Conservation (phyloP, 257 asterid species). For the Nicotiana sylvestris region DNA sequence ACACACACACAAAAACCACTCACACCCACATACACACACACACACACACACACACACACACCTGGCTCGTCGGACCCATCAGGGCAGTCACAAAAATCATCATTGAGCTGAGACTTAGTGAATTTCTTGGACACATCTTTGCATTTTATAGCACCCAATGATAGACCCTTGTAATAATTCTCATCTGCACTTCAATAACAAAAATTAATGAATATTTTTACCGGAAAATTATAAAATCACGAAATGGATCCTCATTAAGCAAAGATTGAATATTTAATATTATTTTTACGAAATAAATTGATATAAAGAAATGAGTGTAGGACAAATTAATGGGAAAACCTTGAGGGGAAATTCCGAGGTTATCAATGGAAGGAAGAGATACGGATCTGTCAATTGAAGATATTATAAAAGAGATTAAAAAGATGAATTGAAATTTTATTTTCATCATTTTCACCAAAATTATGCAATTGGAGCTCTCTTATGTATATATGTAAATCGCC, state of each 20-base stretch:
- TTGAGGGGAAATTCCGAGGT: constrained; percentile 12
- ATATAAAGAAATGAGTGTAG: neutral
- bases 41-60: constrained; percentile 5
- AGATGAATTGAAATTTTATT: neutral
- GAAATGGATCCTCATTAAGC: neutral
- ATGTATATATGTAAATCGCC: neutral
- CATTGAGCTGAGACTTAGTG: constrained; percentile 71
- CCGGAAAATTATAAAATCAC: neutral
- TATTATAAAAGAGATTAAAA: neutral
- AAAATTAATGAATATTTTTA: neutral
- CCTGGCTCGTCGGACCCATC: constrained; percentile 99
- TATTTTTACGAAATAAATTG: neutral
- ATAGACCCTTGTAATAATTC: constrained; percentile 45
- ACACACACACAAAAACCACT: too few relatives aligned
- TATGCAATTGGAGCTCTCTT: neutral
- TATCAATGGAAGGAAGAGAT: neutral
- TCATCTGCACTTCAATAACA: constrained; percentile 47
- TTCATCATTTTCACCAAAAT: neutral
- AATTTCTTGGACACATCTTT: constrained; percentile 76
- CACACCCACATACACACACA: too few relatives aligned
- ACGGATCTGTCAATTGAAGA: constrained; percentile 7
- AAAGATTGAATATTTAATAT: neutral
- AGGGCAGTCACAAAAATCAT: constrained; percentile 90
- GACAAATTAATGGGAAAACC: neutral
- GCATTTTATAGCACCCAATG: constrained; percentile 59